Conservation (phyloP, 345 rosid species). For the Pugionium cornutum region DNA sequence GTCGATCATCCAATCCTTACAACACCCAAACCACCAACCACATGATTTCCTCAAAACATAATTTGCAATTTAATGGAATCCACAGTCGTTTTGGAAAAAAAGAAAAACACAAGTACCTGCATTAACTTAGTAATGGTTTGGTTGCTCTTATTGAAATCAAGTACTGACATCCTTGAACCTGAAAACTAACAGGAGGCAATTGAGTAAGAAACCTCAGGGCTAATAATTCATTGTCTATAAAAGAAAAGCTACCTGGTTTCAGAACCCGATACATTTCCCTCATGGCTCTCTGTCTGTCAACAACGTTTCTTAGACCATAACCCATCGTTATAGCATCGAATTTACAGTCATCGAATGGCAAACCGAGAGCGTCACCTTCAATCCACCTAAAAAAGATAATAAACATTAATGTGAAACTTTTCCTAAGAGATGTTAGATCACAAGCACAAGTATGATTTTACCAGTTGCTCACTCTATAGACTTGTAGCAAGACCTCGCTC, state of each 20-base stretch:
- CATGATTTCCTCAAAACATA: conserved; percentile 4
- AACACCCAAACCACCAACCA: conserved; percentile 18
- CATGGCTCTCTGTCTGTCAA: conserved; percentile 63
- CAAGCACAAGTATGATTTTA: conserved; percentile 40
- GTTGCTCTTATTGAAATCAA: conserved; percentile 79
- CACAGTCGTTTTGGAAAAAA: background rate
- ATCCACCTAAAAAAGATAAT: conserved; percentile 51
- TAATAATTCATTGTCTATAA: conserved; percentile 1
- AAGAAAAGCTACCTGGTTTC: conserved; percentile 60
- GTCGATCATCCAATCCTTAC: conserved; percentile 84
- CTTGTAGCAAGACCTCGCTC: conserved; percentile 55
- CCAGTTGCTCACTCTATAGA: conserved; percentile 90
- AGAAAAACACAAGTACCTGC: conserved; percentile 71
- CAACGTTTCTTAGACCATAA: conserved; percentile 77
- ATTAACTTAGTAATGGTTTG: conserved; percentile 48
- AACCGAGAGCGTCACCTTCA: conserved; percentile 75
- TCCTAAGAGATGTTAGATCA: conserved; percentile 8
- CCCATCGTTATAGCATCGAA: conserved; percentile 90
- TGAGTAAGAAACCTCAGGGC: background rate
- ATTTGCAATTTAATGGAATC: background rate
- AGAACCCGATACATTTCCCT: conserved; percentile 69
- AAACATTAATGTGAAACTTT: background rate
- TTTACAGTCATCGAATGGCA: conserved; percentile 65
- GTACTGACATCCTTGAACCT: conserved; percentile 73
- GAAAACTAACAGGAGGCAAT: conserved; percentile 24